Evolutionary conservation across 192 early-diverging fungal genomes (phyloP), one percentile per base, ranked within the genome.

Genomic region (Backusella psychrophila): DNA sequence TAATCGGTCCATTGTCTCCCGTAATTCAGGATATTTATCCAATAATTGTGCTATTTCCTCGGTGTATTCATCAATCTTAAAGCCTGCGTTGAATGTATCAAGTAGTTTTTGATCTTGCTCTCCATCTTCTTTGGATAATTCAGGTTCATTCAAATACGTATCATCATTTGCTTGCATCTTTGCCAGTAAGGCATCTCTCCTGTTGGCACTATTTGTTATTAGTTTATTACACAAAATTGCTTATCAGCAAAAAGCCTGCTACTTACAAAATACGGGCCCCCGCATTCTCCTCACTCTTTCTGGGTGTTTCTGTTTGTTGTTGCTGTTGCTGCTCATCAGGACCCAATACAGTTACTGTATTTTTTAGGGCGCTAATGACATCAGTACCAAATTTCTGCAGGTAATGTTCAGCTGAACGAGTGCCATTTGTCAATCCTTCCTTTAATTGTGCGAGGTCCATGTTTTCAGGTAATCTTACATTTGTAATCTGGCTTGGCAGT

Each of bases 391-490:
- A 83, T 33, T 83, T 82, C 36, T 85, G 82, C 41, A 88, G 74
- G 39, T 88, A 88, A 69, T 86, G 85, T 69, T 88, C 87, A 41
- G 87, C 87, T 44, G 86, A 75, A 29, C 78, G 33, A 14, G 85
- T 84, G 33, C 85, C 85, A n/a, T 74, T 76, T 17, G 31, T 69
- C 14, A 80, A 34, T 44, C 77, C 82, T 31, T 80, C 75, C 68
- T 46, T 65, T 23, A 83, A 46, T 21, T 77, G 72, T 36, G 66
- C 36, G 38, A 83, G 53, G 23, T 83, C 76, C 38, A 83, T 77
- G 29, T 79, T 79, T 39, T 78, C 82, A 6, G 82, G 82, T 71
- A 71, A 71, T 44, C 44, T 36, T 17, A 71, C 70, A 26, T 36
- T 42, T 17, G 23, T 29, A 19, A 71, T 71, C 29, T 71, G 70